A percentile compares a stretch with the other conserved stretches of the same genome.
phyloP scores from a whole-genome alignment of 257 asterid genomes.

The Plantago ovata region DNA sequence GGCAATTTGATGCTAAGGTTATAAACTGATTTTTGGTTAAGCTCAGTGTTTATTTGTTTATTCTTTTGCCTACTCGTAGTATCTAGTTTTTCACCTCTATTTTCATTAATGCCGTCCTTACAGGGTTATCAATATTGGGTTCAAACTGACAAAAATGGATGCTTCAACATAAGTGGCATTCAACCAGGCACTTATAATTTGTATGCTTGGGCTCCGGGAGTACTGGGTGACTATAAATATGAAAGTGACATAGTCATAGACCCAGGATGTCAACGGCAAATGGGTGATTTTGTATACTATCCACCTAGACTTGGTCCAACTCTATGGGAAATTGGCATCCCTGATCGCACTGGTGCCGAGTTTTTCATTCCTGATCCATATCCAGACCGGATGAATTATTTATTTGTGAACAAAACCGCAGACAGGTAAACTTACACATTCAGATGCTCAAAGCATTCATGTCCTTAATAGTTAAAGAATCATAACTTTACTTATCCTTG shows the following conservation, averaged over 20 bases:
- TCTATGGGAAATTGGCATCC: slow-evolving; percentile 49
- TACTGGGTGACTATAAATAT: slow-evolving; percentile 36
- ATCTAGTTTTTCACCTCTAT: not conserved
- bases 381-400: slow-evolving; percentile 19
- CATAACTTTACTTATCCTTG: no score
- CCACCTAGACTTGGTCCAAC: slow-evolving; percentile 49
- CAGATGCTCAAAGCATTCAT: no score
- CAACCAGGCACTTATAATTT: slow-evolving; percentile 31
- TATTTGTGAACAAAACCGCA: slow-evolving; percentile 13
- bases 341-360: slow-evolving; percentile 44
- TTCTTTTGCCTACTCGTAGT: no score
- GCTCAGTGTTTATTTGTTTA: not conserved
- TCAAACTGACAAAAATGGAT: slow-evolving; percentile 28
- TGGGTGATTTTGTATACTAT: slow-evolving; percentile 23
- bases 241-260: slow-evolving; percentile 3
- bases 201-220: slow-evolving; percentile 43
- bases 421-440: no score
- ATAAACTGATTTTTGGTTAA: not conserved
- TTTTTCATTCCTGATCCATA: slow-evolving; percentile 42
- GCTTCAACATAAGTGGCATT: slow-evolving; percentile 24
- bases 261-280: slow-evolving; percentile 28
- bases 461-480: no score
- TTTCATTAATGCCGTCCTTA: not conserved
- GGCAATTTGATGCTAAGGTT: slow-evolving; percentile 70
- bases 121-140: slow-evolving; percentile 54